Percentiles rank a stretch among this genome's conserved stretches.
Conservation (phyloP, 495 filamentous ascomycete species). For the Astrocystis sublimbata region DNA sequence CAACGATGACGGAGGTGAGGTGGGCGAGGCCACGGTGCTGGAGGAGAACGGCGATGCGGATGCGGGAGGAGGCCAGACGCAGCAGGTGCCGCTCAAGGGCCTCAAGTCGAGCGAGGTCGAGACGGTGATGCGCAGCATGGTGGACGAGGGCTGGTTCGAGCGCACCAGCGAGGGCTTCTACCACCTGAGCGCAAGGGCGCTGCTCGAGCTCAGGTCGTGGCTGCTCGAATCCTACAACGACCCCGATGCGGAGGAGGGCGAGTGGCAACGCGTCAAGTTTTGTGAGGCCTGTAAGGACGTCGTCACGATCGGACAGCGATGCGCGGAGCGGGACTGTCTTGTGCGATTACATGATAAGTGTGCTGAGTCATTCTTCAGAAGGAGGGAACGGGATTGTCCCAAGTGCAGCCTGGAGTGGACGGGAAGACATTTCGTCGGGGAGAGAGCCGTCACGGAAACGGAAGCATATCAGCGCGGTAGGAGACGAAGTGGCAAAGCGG, state of each 20-base stretch:
- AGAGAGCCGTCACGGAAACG: slow-evolving; percentile 64
- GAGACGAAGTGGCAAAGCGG: slow-evolving; percentile 31
- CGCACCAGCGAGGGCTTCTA: slow-evolving; percentile 68
- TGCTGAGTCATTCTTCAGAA: slow-evolving; percentile 68
- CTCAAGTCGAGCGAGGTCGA: slow-evolving; percentile 79
- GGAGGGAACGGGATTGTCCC: slow-evolving; percentile 65
- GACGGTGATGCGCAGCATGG: slow-evolving; percentile 64
- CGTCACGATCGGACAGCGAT: slow-evolving; percentile 84
- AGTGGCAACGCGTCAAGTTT: slow-evolving; percentile 73
- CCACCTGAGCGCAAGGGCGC: slow-evolving; percentile 68
- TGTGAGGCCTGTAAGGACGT: slow-evolving; percentile 91
- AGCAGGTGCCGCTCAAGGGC: slow-evolving; percentile 37
- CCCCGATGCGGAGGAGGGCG: slow-evolving; percentile 53
- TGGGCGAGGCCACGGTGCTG: slow-evolving; percentile 33
- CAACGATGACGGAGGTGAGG: slow-evolving; percentile 42
- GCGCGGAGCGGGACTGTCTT: slow-evolving; percentile 64
- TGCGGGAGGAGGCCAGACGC: slow-evolving; percentile 20
- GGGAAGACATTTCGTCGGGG: slow-evolving; percentile 76
- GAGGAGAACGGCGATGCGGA: background rate
- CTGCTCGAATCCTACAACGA: slow-evolving; percentile 85
- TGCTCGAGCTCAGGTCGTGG: slow-evolving; percentile 85
- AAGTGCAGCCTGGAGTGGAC: slow-evolving; percentile 71
- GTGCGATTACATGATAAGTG: slow-evolving; percentile 80
- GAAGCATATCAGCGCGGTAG: slow-evolving; percentile 45
- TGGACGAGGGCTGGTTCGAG: slow-evolving; percentile 84